These are phyloP conservation scores for Laburnicola sp. DNA, from an alignment of 2,329 filamentous ascomycete genomes.

Conservation along the genomic window DNA sequence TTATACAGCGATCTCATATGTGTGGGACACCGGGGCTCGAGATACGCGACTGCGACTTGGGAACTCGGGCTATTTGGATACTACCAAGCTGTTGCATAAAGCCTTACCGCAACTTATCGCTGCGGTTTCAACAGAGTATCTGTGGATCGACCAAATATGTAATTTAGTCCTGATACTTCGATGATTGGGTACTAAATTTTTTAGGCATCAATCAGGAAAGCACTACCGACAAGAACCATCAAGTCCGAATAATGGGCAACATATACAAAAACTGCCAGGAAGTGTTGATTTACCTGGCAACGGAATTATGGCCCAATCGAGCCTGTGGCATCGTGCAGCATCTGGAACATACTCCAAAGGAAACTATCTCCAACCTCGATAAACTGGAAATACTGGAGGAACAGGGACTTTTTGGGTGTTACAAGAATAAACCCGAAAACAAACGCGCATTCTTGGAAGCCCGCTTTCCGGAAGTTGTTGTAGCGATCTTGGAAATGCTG, in stretches of 20 bases:
- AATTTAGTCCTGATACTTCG: neutral
- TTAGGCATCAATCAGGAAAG: conserved; percentile 21
- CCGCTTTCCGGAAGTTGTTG: neutral
- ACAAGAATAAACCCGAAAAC: too few species aligned
- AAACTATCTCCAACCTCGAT: neutral
- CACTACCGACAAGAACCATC: conserved; percentile 21
- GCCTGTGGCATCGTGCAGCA: neutral
- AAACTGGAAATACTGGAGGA: neutral
- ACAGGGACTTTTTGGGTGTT: too few species aligned
- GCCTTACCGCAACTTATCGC: too few species aligned
- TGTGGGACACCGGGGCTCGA: too few species aligned
- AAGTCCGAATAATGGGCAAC: conserved; percentile 27
- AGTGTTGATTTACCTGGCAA: conserved; percentile 27
- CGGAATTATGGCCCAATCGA: neutral
- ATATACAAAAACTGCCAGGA: conserved; percentile 25
- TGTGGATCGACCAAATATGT: conserved; percentile 23
- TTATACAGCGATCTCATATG: too few species aligned
- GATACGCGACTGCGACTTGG: too few species aligned
- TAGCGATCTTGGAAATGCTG: neutral
- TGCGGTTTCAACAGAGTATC: conserved; percentile 5
- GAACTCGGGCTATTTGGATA: too few species aligned
- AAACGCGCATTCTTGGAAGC: neutral
- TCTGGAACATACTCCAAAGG: neutral
- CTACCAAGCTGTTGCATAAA: too few species aligned
- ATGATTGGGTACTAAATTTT: neutral